phyloP scores from a whole-genome alignment of 2,329 filamentous ascomycete species.

The Ilyonectria destructans region DNA sequence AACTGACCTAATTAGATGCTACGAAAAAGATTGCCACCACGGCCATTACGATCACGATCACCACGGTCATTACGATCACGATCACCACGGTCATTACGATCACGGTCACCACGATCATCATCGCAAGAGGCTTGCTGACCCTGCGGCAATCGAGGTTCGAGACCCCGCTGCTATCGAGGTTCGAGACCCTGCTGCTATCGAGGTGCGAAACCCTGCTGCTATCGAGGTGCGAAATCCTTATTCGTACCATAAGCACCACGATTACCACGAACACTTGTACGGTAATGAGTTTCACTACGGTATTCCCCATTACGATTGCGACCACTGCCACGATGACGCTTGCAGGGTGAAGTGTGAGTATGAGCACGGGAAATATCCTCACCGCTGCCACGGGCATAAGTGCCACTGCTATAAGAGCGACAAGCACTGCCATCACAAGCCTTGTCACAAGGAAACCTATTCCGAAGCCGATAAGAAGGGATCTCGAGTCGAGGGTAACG shows the following conservation, averaged over 20 bases:
- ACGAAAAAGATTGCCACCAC: no score
- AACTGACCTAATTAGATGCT: no score
- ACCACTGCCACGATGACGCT: background rate
- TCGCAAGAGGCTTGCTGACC: background rate
- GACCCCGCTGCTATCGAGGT: background rate
- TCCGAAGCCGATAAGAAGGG: no score
- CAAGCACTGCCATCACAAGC: background rate
- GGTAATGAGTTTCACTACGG: conserved; percentile 18
- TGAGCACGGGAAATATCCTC: conserved; percentile 1
- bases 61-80: no score
- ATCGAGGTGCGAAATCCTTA: background rate
- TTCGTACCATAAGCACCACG: conserved; percentile 22
- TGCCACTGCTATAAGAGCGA: background rate
- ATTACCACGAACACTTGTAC: conserved; percentile 20
- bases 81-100: no score
- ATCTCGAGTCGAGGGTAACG: no score
- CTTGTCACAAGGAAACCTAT: background rate
- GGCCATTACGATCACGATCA: no score
- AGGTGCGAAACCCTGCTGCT: no score
- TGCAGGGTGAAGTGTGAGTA: conserved; percentile 7
- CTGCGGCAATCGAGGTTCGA: conserved; percentile 1
- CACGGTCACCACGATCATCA: background rate
- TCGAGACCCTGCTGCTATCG: background rate
- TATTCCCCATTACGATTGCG: background rate
- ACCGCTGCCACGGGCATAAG: background rate